Evolutionary conservation across 78 protist genomes (phyloP).

Genomic region (Dictyostelium intermedium): DNA sequence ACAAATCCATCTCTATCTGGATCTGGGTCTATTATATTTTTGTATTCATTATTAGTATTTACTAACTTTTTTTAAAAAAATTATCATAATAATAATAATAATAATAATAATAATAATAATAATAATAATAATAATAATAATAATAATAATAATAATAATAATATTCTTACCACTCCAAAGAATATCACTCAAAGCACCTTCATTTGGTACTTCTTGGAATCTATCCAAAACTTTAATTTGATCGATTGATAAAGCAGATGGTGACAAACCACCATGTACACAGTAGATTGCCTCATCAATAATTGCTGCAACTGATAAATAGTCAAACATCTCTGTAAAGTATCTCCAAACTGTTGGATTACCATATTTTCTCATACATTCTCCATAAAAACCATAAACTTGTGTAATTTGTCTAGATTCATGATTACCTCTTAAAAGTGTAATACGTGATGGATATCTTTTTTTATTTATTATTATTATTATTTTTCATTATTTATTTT

Average conservation of each 20-base stretch:
- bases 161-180: slow-evolving; percentile 68
- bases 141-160: too few species aligned
- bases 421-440: slow-evolving; percentile 97
- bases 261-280: slow-evolving; percentile 89
- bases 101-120: too few species aligned
- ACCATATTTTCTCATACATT: slow-evolving; percentile 95
- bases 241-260: slow-evolving; percentile 88
- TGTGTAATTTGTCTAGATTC: slow-evolving; percentile 97
- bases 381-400: slow-evolving; percentile 97
- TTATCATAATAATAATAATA: too few species aligned
- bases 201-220: slow-evolving; percentile 94
- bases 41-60: too few species aligned
- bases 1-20: slow-evolving; percentile 76
- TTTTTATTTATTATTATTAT: not conserved
- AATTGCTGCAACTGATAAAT: slow-evolving; percentile 92
- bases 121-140: too few species aligned
- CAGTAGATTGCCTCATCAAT: slow-evolving; percentile 87
- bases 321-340: slow-evolving; percentile 95
- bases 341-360: slow-evolving; percentile 93
- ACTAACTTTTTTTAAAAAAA: too few species aligned
- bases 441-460: slow-evolving; percentile 85
- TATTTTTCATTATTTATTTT: not conserved
- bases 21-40: slow-evolving; percentile 49
- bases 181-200: slow-evolving; percentile 86
- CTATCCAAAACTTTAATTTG: slow-evolving; percentile 90